Percentiles rank a stretch among this genome's conserved stretches.
Evolutionary conservation across 169 alveolate species (phyloP).

Genomic region (Plasmodium fragile): DNA sequence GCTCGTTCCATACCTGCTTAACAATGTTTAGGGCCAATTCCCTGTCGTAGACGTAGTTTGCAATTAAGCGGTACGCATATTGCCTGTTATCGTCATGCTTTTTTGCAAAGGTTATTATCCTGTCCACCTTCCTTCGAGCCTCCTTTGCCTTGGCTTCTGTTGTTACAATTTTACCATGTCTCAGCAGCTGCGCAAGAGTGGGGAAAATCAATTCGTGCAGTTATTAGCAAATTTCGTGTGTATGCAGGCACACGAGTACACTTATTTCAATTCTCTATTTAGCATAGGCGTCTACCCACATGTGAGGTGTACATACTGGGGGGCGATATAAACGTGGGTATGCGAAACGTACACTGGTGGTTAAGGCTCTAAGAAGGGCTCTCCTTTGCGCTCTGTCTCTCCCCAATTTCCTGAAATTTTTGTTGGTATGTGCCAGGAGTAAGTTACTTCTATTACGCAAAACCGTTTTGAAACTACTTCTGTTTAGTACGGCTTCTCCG

Average conservation of each 20-base stretch:
- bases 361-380: slow-evolving; percentile 85
- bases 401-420: slow-evolving; percentile 78
- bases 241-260: background rate
- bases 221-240: background rate
- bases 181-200: slow-evolving; percentile 62
- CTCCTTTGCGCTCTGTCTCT: slow-evolving; percentile 82
- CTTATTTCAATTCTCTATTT: background rate
- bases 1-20: slow-evolving; percentile 57
- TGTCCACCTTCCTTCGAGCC: slow-evolving; percentile 83
- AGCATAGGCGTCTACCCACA: background rate
- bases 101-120: slow-evolving; percentile 85
- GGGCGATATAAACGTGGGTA: background rate
- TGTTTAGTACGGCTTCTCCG: slow-evolving; percentile 17
- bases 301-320: background rate
- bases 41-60: slow-evolving; percentile 83
- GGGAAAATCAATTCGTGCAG: background rate
- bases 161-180: slow-evolving; percentile 86
- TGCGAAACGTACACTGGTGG: slow-evolving; percentile 77
- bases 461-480: background rate
- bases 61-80: slow-evolving; percentile 81
- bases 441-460: slow-evolving; percentile 28
- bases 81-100: slow-evolving; percentile 71
- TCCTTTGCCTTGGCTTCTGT: slow-evolving; percentile 86
- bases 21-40: slow-evolving; percentile 81
- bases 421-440: slow-evolving; percentile 61